phyloP scores from a whole-genome alignment of 2,329 filamentous ascomycete genomes.

The Fonsecaea nubica region DNA sequence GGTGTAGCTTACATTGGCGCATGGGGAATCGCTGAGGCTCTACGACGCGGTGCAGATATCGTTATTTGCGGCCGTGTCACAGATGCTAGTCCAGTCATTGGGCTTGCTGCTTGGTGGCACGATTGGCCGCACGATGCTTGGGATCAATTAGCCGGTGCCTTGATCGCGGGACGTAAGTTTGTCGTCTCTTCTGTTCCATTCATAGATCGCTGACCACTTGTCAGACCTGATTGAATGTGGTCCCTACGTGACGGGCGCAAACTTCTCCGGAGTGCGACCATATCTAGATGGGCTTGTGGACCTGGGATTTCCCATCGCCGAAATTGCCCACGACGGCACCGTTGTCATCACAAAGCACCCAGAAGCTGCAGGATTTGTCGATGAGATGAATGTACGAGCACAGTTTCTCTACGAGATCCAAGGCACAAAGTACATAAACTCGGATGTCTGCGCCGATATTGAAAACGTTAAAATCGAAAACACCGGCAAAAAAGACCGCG shows the following conservation, averaged over 20 bases:
- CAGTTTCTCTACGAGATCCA: conserved; percentile 60
- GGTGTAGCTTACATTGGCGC: conserved; percentile 57
- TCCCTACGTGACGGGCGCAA: conserved; percentile 31
- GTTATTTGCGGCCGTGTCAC: conserved; percentile 45
- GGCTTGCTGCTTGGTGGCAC: conserved; percentile 38
- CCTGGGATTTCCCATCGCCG: neutral
- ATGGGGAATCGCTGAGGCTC: conserved; percentile 46
- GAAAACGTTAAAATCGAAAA: neutral
- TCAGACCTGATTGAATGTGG: conserved; percentile 41
- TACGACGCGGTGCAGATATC: conserved; percentile 43
- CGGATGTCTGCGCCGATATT: conserved; percentile 36
- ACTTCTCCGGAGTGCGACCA: conserved; percentile 44
- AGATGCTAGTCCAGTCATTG: conserved; percentile 41
- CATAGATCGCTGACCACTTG: neutral
- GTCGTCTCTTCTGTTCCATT: too few species aligned
- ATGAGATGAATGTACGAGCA: conserved; percentile 47
- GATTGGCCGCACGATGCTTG: conserved; percentile 27
- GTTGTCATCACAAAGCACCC: neutral
- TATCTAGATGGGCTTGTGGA: conserved; percentile 36
- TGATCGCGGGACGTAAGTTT: conserved; percentile 42
- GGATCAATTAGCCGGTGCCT: conserved; percentile 33
- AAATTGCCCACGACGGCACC: neutral
- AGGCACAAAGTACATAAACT: conserved; percentile 55
- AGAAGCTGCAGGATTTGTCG: conserved; percentile 48
- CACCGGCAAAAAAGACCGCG: neutral